phyloP scores from a whole-genome alignment of 176 grass and related monocot genomes.

The Zoysia japonica region DNA sequence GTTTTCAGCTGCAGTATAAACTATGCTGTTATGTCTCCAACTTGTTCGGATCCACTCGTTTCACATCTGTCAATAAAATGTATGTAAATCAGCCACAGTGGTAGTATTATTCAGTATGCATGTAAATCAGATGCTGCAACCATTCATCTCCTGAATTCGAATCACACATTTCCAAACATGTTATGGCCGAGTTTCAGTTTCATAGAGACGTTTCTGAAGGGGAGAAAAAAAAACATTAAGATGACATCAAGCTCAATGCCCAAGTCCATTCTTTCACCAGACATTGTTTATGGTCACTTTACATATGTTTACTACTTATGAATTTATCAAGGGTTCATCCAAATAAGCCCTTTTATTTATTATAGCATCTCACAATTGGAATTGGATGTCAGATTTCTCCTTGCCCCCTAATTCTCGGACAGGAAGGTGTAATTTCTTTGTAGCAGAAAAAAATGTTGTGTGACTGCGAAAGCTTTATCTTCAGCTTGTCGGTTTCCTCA shows the following conservation, averaged over 20 bases:
- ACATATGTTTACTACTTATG: constrained; percentile 14
- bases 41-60: too few species aligned
- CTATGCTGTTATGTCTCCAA: too few species aligned
- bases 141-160: background rate
- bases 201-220: too few species aligned
- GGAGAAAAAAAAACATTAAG: too few species aligned
- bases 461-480: constrained; percentile 19
- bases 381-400: constrained; percentile 37
- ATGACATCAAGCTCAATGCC: background rate
- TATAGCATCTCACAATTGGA: constrained; percentile 19
- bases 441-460: constrained; percentile 4
- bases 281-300: constrained; percentile 5
- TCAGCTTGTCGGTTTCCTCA: constrained; percentile 47
- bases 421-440: background rate
- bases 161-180: too few species aligned
- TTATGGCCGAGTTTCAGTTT: too few species aligned
- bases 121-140: background rate
- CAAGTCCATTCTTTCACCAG: constrained; percentile 20
- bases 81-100: too few species aligned
- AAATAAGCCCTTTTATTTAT: background rate
- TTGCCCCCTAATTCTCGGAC: constrained; percentile 20
- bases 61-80: too few species aligned
- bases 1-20: too few species aligned
- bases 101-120: too few species aligned
- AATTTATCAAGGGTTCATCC: constrained; percentile 16